phyloP scores from a whole-genome alignment of 1,284 basidiomycete genomes.

The Caloboletus firmus region DNA sequence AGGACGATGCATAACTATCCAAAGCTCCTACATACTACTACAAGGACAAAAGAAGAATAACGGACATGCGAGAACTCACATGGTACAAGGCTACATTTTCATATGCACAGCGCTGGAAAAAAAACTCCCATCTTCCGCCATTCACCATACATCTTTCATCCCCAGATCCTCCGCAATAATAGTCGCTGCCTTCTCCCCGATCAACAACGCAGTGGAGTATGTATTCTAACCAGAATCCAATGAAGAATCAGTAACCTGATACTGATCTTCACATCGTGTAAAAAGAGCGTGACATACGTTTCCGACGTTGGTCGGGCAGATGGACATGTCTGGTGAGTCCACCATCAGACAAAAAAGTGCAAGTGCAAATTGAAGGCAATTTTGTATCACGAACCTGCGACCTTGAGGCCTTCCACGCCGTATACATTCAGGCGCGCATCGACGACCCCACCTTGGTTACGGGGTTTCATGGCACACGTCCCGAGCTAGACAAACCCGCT shows the following conservation, averaged over 20 bases:
- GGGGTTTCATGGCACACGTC: constrained; percentile 36
- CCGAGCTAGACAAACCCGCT: constrained; percentile 18
- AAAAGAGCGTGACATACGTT: constrained; percentile 20
- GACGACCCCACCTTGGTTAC: constrained; percentile 29
- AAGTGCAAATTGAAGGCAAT: too few relatives aligned
- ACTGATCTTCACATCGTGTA: not conserved
- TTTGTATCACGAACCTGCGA: constrained; percentile 24
- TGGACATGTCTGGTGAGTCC: constrained; percentile 30
- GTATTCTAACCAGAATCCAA: constrained; percentile 24
- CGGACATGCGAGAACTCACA: not conserved
- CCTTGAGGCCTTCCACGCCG: constrained; percentile 30
- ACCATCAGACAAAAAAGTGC: not conserved
- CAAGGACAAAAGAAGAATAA: not conserved
- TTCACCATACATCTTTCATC: not conserved
- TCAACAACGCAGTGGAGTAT: constrained; percentile 30
- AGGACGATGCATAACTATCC: not conserved
- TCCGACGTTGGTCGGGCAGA: constrained; percentile 33
- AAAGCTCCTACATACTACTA: not conserved
- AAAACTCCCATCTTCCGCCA: not conserved
- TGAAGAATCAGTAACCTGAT: not conserved
- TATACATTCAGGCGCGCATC: constrained; percentile 33
- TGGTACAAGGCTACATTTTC: too few relatives aligned
- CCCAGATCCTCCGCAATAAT: constrained; percentile 32
- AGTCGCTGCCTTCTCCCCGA: constrained; percentile 34
- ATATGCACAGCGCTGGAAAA: too few relatives aligned